phyloP scores from a whole-genome alignment of 805 yeast genomes.

The Hanseniaspora taiwanica region DNA sequence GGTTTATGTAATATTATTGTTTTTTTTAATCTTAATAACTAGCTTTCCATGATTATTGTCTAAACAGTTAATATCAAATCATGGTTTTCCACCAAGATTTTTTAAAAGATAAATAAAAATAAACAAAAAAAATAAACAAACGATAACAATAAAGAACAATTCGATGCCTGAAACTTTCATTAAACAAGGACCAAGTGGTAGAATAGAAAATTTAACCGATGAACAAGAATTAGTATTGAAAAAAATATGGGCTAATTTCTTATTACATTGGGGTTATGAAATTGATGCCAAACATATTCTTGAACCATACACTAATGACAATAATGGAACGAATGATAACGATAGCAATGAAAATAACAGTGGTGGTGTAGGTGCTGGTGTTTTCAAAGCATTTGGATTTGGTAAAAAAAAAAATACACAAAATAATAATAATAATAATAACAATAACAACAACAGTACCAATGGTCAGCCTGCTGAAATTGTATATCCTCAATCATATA shows the following conservation, averaged over 20 bases:
- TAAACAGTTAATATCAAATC: no score
- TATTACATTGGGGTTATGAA: slow-evolving; percentile 44
- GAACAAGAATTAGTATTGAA: slow-evolving; percentile 55
- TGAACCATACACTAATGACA: neutral
- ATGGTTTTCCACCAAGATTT: no score
- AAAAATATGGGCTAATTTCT: slow-evolving; percentile 55
- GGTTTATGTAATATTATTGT: no score
- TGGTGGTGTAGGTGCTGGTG: slow-evolving; percentile 4
- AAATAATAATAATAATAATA: slow-evolving; percentile 6
- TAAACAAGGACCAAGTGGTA: slow-evolving; percentile 27
- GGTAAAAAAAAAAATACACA: slow-evolving; percentile 3
- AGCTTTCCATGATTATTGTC: no score
- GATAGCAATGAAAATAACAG: neutral
- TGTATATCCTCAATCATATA: slow-evolving; percentile 23
- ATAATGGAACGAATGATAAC: slow-evolving; percentile 1
- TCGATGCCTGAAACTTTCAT: no score
- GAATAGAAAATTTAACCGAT: slow-evolving; percentile 31
- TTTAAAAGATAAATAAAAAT: no score
- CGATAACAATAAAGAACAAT: neutral
- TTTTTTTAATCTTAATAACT: no score
- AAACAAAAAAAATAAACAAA: neutral
- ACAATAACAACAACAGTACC: slow-evolving; percentile 7
- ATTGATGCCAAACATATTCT: slow-evolving; percentile 21
- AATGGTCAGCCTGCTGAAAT: slow-evolving; percentile 12
- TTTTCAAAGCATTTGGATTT: slow-evolving; percentile 3